Percentiles rank a stretch among this genome's conserved stretches.
phyloP scores from a whole-genome alignment of 306 rosid species.

The Ormosia emarginata region DNA sequence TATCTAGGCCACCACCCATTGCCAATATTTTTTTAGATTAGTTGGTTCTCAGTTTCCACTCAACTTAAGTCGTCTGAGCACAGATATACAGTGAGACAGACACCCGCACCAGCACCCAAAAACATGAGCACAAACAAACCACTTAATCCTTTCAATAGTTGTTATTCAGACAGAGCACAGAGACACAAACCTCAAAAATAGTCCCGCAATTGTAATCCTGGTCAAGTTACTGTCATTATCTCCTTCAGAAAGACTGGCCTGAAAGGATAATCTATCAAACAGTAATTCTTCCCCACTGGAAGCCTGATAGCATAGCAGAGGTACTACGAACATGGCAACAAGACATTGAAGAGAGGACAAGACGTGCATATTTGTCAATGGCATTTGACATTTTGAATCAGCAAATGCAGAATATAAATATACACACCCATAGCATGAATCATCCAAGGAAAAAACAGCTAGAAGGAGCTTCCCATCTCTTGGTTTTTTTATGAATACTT shows the following conservation, averaged over 20 bases:
- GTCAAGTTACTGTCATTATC: constrained; percentile 67
- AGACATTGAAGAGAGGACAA: constrained; percentile 12
- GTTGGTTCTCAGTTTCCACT: background rate
- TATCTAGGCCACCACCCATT: background rate
- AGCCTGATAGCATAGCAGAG: background rate
- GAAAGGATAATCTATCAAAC: constrained; percentile 29
- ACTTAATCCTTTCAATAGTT: background rate
- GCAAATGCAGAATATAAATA: background rate
- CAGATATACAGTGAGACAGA: background rate
- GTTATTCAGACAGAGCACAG: background rate
- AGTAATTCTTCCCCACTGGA: constrained; percentile 15
- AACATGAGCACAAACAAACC: background rate
- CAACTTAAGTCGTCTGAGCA: background rate
- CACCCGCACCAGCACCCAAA: background rate
- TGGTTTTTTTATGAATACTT: background rate
- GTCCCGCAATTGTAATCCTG: constrained; percentile 68
- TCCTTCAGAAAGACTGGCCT: constrained; percentile 81
- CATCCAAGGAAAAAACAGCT: background rate
- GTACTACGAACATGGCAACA: background rate
- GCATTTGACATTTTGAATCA: background rate
- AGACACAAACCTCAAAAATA: constrained; percentile 68
- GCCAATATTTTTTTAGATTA: constrained; percentile 15
- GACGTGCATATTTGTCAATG: background rate
- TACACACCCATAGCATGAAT: background rate
- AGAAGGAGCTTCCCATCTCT: background rate